Base-by-base conservation (phyloP, 257 asterid genomes). In the Primulina huaijiensis region DNA sequence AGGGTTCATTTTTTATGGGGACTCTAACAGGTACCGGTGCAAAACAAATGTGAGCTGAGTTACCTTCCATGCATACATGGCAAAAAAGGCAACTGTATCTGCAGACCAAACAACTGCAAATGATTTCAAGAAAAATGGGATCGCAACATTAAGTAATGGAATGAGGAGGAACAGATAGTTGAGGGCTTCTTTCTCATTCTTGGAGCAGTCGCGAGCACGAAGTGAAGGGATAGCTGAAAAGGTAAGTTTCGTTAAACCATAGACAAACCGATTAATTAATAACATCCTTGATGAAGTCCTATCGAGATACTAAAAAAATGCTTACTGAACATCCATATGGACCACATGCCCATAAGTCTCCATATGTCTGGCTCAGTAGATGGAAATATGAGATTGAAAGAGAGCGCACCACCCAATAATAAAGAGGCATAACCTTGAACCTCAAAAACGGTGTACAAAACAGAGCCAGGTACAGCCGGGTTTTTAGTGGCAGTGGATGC, bases 281-380 rank as follows among this genome's bases (percentile, higher is more conserved):
- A 31, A 29, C 34, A 7, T 30, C 38, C 55, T 38, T 0, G 11
- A 27, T 62, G 43, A 58, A 3, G 9, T 25, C 57, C 8, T 56
- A 65, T 27, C 37, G 6, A 57, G 56, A 69, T 20, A 25, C 21
- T 64, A 29, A 68, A 77, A 14, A 35, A 56, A 55, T 70, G 70
- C 97, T 89, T 86, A 93, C 98, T 93, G 86, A 93, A 93, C 98
- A 93, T 90, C 98, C 98, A 93, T 68, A 90, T 87, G 82, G 98
- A 93, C 96, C 96, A 89, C 97, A 90, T 93, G 67, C 98, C 94
- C 95, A 90, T 90, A 34, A 93, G 85, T 76, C 97, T 89, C 98
- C 98, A 93, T 68, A 93, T 43, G 69, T 93, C 98, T 0, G 98
- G 98, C 68, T 93, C 96, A 68, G 81, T 85, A 17, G 98, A 93